These are phyloP conservation scores for Hyphodiscus hymeniophilus DNA, from an alignment of 495 filamentous ascomycete species.

Conservation along the genomic window DNA sequence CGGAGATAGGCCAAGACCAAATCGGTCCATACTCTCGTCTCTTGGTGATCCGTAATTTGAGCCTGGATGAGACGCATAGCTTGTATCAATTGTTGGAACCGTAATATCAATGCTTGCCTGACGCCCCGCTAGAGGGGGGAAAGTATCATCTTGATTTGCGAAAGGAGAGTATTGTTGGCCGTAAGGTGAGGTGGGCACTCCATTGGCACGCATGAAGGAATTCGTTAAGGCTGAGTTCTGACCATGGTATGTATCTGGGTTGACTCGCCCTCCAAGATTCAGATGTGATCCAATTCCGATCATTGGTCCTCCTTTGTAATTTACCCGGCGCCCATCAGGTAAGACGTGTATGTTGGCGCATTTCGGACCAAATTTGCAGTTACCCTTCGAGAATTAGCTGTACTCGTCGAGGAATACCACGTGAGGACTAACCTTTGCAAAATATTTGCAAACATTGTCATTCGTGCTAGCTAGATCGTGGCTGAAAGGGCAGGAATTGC, in stretches of 20 bases:
- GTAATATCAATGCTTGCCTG: slow-evolving; percentile 40
- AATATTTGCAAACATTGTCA: slow-evolving; percentile 94
- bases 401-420: not conserved
- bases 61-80: slow-evolving; percentile 63
- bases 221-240: slow-evolving; percentile 63
- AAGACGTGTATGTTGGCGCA: slow-evolving; percentile 94
- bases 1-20: slow-evolving; percentile 68
- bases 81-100: slow-evolving; percentile 73
- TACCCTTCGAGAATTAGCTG: slow-evolving; percentile 56
- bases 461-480: slow-evolving; percentile 75
- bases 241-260: slow-evolving; percentile 47
- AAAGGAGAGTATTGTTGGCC: slow-evolving; percentile 30
- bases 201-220: slow-evolving; percentile 69
- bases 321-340: slow-evolving; percentile 86
- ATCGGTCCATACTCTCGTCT: slow-evolving; percentile 52
- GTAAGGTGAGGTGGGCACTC: slow-evolving; percentile 32
- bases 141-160: slow-evolving; percentile 32
- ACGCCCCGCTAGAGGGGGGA: slow-evolving; percentile 35
- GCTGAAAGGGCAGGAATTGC: slow-evolving; percentile 90
- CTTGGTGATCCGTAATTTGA: slow-evolving; percentile 85
- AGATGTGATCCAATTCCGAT: slow-evolving; percentile 61
- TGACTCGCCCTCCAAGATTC: slow-evolving; percentile 34
- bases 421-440: slow-evolving; percentile 68
- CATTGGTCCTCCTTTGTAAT: slow-evolving; percentile 49
- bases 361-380: slow-evolving; percentile 98